Conservation (phyloP, 805 yeast genomes). For the Sugiyamaella smithiae region DNA sequence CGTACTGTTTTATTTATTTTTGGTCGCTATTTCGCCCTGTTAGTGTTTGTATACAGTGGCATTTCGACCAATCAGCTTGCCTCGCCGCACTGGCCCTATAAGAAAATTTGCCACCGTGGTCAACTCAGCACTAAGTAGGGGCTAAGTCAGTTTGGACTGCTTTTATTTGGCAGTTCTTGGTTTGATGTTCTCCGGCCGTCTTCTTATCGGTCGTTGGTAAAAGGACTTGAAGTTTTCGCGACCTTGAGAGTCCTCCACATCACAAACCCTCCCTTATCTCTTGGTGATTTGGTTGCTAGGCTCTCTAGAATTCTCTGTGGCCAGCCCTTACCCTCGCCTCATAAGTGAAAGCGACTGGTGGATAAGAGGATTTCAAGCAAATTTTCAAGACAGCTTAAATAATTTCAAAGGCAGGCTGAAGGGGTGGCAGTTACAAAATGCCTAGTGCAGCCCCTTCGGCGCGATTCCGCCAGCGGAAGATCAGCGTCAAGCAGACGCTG, state of each 20-base stretch:
- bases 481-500: conserved; percentile 84
- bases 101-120: conserved; percentile 2
- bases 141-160: neutral
- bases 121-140: neutral
- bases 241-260: too few species aligned
- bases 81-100: conserved; percentile 1
- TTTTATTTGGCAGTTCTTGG: neutral
- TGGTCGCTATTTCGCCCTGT: too few species aligned
- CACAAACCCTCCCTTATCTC: neutral
- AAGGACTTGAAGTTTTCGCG: too few species aligned
- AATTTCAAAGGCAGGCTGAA: neutral
- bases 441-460: conserved; percentile 37
- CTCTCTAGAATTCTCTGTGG: too few species aligned
- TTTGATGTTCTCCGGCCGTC: neutral
- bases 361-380: neutral
- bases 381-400: neutral
- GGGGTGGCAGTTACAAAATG: neutral
- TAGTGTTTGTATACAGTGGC: too few species aligned
- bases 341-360: neutral
- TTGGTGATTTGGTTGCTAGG: neutral
- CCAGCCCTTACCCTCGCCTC: too few species aligned
- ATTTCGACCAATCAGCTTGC: neutral
- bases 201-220: neutral
- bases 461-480: conserved; percentile 90
- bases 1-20: too few species aligned